Conservation (phyloP, 345 rosid genomes). For the Eucalyptus cladocalyx region DNA sequence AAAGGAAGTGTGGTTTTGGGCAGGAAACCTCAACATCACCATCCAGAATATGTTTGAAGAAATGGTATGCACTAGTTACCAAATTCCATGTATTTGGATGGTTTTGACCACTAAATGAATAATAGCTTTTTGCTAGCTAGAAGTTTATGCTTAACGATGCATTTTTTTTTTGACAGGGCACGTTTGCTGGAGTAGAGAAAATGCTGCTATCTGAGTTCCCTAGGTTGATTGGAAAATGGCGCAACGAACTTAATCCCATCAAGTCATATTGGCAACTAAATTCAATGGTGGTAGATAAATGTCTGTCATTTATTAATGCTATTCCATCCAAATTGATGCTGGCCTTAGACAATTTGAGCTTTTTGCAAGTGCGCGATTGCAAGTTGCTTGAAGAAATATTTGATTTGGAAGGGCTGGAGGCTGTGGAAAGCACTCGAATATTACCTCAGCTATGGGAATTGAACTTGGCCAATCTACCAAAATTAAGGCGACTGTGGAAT, state of each 20-base stretch:
- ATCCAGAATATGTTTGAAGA: not conserved
- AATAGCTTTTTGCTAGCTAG: not conserved
- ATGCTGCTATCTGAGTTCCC: not conserved
- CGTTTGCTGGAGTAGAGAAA: accelerated
- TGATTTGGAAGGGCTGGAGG: too few species aligned
- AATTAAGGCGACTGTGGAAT: accelerated
- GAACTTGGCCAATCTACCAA: too few species aligned
- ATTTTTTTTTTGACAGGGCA: not conserved
- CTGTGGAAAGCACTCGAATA: too few species aligned
- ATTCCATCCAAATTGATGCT: not conserved
- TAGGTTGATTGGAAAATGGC: not conserved
- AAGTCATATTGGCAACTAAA: not conserved
- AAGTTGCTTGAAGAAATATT: not conserved
- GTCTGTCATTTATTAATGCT: not conserved
- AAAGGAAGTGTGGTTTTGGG: too few species aligned
- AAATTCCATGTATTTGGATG: not conserved
- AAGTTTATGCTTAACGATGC: not conserved
- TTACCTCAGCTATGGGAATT: accelerated
- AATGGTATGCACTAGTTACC: not conserved
- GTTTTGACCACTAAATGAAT: not conserved
- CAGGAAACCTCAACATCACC: not conserved
- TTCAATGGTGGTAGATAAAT: not conserved
- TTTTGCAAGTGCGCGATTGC: not conserved
- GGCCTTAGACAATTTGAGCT: accelerated
- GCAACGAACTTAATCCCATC: not conserved